Evolutionary conservation across 345 rosid species (phyloP), one percentile per base, ranked within the genome.

Genomic region (Linum tenue): DNA sequence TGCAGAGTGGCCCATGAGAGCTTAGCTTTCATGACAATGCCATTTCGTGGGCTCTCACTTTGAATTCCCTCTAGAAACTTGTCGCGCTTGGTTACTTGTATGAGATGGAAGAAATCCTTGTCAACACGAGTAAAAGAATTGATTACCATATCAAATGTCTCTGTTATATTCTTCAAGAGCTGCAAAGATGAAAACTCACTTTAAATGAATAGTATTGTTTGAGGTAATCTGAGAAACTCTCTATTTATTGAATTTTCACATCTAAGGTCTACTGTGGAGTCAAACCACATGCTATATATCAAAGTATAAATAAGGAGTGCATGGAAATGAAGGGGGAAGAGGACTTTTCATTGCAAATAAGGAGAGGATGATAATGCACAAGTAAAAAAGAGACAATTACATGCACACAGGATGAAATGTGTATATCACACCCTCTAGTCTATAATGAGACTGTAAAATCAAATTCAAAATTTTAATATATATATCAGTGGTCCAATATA

Each of bases 81-180:
- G 85, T 71, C 78, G 58, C 92, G 78, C 77, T 90, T 86, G 39
- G 97, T 83, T 69, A 82, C 72, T 80, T 84, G 92, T 78, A 85
- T 81, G 78, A 84, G 83, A 73, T 82, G 82, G 56, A 85, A 77
- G 80, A 94, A 94, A 80, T 90, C 99, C 67, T 79, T 73, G 80
- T 90, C 96, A 70, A 91, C 71, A 76, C 84, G 97, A 79, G 96
- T 90, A 77, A 85, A 94, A 7, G 96, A 87, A 76, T 88, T 77
- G 70, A 91, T 86, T 75, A 85, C 82, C 42, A 70, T 69, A 75
- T 94, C 96, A 76, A 85, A 84, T 78, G 83, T 88, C 83, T 86
- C 97, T 15, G 86, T 84, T 65, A 85, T 81, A 72, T 73, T 79
- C 76, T 84, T 91, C 86, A 88, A 79, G 55, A 94, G 89, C 99